These are phyloP conservation scores for Backusella parvicylindrica DNA, from an alignment of 192 early-diverging fungal genomes.

Conservation along the genomic window DNA sequence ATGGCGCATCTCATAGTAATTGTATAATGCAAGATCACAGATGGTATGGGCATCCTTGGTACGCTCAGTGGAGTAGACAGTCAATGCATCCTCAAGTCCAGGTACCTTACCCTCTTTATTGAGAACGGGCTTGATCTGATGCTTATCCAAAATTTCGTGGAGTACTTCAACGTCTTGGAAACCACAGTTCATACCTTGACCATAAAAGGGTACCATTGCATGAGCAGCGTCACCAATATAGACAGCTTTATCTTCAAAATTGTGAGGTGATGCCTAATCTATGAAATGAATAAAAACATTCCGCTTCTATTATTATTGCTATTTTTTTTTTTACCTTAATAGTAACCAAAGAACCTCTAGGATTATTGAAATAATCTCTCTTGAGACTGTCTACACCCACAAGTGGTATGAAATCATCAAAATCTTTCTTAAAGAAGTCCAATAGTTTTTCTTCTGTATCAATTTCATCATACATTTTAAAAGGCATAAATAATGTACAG, in stretches of 20 bases:
- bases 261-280: conserved; percentile 64
- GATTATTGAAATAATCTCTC: conserved; percentile 79
- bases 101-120: conserved; percentile 6
- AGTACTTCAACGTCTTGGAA: conserved; percentile 88
- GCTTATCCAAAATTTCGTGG: conserved; percentile 53
- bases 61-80: conserved; percentile 67
- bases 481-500: conserved; percentile 96
- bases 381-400: conserved; percentile 74
- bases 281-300: not conserved
- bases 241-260: conserved; percentile 71
- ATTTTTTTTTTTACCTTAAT: conserved; percentile 56
- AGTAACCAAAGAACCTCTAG: conserved; percentile 78
- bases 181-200: conserved; percentile 98
- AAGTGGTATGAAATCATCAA: conserved; percentile 71
- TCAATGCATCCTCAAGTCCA: conserved; percentile 57
- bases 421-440: conserved; percentile 70
- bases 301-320: not conserved
- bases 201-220: conserved; percentile 98
- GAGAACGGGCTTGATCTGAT: conserved; percentile 33
- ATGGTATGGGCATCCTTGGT: conserved; percentile 81
- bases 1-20: conserved; percentile 93
- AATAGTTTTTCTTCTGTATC: conserved; percentile 58
- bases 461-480: conserved; percentile 72
- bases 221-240: conserved; percentile 96
- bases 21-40: conserved; percentile 89